Conservation (phyloP, 1,284 basidiomycete genomes). For the Phaffia rhodozyma region DNA sequence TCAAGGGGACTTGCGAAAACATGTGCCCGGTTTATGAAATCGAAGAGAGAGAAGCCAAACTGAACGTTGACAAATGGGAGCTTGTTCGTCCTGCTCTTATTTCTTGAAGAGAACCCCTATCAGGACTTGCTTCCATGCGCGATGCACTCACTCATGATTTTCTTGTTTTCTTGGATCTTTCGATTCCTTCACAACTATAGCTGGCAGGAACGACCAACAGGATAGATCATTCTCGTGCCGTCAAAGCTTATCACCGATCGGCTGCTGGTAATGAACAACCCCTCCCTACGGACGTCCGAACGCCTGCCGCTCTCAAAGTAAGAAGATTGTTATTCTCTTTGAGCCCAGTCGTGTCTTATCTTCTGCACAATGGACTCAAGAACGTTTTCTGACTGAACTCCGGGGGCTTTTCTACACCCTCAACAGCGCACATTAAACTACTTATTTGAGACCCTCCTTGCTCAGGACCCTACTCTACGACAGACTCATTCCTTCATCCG, state of each 20-base stretch:
- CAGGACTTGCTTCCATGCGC: not conserved
- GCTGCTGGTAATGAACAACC: conserved; percentile 71
- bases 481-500: conserved; percentile 74
- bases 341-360: not conserved
- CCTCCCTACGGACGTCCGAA: conserved; percentile 81
- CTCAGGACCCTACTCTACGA: conserved; percentile 45
- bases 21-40: conserved; percentile 94
- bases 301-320: conserved; percentile 69
- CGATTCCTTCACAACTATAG: conserved; percentile 21
- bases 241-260: conserved; percentile 89
- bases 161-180: conserved; percentile 2
- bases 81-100: conserved; percentile 44
- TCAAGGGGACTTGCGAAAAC: conserved; percentile 78
- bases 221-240: conserved; percentile 73
- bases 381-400: not conserved
- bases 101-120: not conserved
- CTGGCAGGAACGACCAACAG: conserved; percentile 43
- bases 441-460: conserved; percentile 70
- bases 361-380: not conserved
- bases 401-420: not conserved
- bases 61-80: conserved; percentile 79
- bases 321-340: conserved; percentile 22
- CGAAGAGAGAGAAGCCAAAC: conserved; percentile 79
- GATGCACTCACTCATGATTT: not conserved
- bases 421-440: conserved; percentile 75